Percentiles rank a stretch among this genome's conserved stretches.
Evolutionary conservation across 2,329 filamentous ascomycete species (phyloP).

Genomic region (Podosphaera fusca): DNA sequence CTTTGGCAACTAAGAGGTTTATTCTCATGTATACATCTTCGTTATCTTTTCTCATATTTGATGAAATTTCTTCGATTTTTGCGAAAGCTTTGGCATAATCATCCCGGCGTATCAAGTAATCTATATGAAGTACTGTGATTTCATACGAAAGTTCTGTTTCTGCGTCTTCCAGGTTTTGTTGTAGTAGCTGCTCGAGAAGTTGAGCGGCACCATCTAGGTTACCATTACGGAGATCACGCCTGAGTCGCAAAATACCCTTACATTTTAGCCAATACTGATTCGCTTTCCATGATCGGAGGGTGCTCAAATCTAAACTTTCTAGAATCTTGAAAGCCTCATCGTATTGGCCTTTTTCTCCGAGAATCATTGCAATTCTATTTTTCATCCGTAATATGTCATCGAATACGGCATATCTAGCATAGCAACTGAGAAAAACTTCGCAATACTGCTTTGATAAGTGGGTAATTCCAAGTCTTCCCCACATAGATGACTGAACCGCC

Average conservation of each 20-base stretch:
- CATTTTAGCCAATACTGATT: conserved; percentile 52
- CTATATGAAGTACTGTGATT: conserved; percentile 34
- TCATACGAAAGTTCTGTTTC: conserved; percentile 37
- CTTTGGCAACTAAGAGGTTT: conserved; percentile 37
- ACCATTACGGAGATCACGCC: conserved; percentile 33
- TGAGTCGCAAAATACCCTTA: conserved; percentile 40
- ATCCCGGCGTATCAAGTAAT: conserved; percentile 30
- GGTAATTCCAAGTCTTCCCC: conserved; percentile 46
- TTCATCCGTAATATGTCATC: conserved; percentile 60
- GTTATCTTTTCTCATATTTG: conserved; percentile 26
- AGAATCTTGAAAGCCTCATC: conserved; percentile 40
- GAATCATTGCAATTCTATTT: conserved; percentile 44
- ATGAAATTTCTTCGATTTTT: conserved; percentile 27
- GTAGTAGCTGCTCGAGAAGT: conserved; percentile 31
- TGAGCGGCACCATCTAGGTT: conserved; percentile 32
- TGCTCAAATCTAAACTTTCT: conserved; percentile 33
- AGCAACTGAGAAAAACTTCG: conserved; percentile 55
- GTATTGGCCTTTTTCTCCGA: conserved; percentile 45
- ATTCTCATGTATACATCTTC: conserved; percentile 38
- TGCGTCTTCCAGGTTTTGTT: conserved; percentile 17
- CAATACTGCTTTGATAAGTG: conserved; percentile 34
- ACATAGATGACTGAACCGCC: conserved; percentile 48
- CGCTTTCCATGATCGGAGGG: conserved; percentile 50
- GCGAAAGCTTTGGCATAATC: conserved; percentile 29
- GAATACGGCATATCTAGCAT: conserved; percentile 37